phyloP scores from a whole-genome alignment of 176 grass and related monocot species.

The Rhynchospora tenuis region DNA sequence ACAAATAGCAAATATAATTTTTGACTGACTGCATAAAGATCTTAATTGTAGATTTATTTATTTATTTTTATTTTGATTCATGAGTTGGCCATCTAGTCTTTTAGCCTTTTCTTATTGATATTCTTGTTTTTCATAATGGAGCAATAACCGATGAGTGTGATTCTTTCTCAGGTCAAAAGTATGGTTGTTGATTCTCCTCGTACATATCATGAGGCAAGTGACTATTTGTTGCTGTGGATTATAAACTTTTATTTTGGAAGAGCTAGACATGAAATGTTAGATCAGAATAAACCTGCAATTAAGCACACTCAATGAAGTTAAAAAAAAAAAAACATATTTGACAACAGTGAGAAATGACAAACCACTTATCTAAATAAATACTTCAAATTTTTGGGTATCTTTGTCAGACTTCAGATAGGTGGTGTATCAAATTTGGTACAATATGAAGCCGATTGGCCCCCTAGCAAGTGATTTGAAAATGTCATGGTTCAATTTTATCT shows the following conservation, averaged over 20 bases:
- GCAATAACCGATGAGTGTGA: neutral
- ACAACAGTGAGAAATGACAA: neutral
- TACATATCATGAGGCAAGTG: slow-evolving; percentile 71
- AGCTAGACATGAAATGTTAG: neutral
- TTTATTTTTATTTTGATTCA: slow-evolving; percentile 13
- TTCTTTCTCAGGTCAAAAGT: slow-evolving; percentile 56
- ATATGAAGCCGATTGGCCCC: too few relatives aligned
- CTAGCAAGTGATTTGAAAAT: too few relatives aligned
- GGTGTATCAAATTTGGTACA: too few relatives aligned
- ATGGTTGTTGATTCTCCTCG: slow-evolving; percentile 94
- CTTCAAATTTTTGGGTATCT: neutral
- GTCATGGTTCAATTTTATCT: too few relatives aligned
- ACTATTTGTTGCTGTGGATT: slow-evolving; percentile 9
- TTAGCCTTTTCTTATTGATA: neutral
- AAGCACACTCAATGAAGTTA: neutral
- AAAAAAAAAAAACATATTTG: neutral
- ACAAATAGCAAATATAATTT: neutral
- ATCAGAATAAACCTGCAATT: neutral
- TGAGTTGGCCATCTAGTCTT: slow-evolving; percentile 20
- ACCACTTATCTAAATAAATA: neutral
- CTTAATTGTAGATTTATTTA: neutral
- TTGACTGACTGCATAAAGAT: neutral
- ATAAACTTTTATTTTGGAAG: neutral
- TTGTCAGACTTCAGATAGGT: too few relatives aligned
- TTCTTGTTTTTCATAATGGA: slow-evolving; percentile 13